Percentiles rank a stretch among this genome's conserved stretches.
phyloP scores from a whole-genome alignment of 73 alveolate species.

The Paramecium pentaurelia region DNA sequence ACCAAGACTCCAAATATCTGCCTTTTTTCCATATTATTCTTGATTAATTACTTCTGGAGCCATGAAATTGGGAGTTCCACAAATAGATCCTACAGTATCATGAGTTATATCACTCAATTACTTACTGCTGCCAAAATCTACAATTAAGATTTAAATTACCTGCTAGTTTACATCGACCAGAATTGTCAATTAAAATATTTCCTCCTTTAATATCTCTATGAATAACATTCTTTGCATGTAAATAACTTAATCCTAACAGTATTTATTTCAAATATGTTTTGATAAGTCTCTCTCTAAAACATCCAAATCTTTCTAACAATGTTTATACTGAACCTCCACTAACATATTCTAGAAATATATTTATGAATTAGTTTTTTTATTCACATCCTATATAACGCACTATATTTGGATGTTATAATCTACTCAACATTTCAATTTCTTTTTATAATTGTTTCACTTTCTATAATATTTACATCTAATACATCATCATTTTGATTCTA shows the following conservation, averaged over 20 bases:
- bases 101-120: conserved; percentile 39
- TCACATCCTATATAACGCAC: conserved; percentile 76
- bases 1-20: conserved; percentile 96
- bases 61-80: conserved; percentile 96
- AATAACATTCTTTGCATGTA: conserved; percentile 82
- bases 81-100: conserved; percentile 70
- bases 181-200: conserved; percentile 76
- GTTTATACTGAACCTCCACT: conserved; percentile 77
- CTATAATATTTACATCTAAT: conserved; percentile 25
- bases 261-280: conserved; percentile 73
- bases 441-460: conserved; percentile 67
- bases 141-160: neutral
- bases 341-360: conserved; percentile 78
- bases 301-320: conserved; percentile 68
- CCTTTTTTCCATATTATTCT: conserved; percentile 74
- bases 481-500: neutral
- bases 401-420: conserved; percentile 75
- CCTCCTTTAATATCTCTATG: conserved; percentile 97
- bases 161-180: conserved; percentile 70
- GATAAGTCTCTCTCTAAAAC: conserved; percentile 71
- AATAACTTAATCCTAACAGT: conserved; percentile 82
- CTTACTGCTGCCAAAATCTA: conserved; percentile 78
- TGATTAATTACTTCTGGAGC: conserved; percentile 97
- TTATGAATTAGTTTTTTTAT: conserved; percentile 64
- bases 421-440: conserved; percentile 74